These are phyloP conservation scores for Dictyostelium capitatum DNA, from an alignment of 78 protist species.

Conservation along the genomic window DNA sequence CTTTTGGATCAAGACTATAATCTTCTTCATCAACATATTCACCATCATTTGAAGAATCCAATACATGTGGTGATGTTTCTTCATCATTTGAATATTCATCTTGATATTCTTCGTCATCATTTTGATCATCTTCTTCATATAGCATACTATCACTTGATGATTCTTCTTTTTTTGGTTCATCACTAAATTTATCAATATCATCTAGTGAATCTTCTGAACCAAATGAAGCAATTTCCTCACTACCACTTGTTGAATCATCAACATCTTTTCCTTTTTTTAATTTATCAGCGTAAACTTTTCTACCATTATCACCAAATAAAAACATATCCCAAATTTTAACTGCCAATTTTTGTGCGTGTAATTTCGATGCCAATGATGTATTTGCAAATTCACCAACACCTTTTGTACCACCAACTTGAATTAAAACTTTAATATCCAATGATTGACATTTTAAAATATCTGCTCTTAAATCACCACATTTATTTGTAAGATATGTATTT, in stretches of 20 bases:
- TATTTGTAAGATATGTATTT: conserved; percentile 8
- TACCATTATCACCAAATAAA: conserved; percentile 29
- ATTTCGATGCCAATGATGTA: background rate
- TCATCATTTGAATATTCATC: conserved; percentile 11
- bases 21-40: background rate
- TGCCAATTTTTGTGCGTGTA: background rate
- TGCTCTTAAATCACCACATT: conserved; percentile 1
- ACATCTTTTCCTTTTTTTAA: background rate
- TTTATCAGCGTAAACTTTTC: conserved; percentile 3
- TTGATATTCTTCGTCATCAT: background rate
- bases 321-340: conserved; percentile 34
- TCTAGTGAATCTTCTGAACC: background rate
- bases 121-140: background rate
- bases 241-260: background rate
- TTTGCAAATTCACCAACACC: conserved; percentile 8
- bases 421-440: background rate
- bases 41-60: background rate
- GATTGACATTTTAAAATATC: background rate
- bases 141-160: background rate
- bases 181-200: background rate
- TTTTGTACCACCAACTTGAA: conserved; percentile 7
- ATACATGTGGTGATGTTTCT: background rate
- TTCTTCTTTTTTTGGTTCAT: conserved; percentile 4
- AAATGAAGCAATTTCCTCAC: background rate
- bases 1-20: background rate